Conservation (phyloP, 2,329 filamentous ascomycete genomes). For the Beauveria scarabaeidicola region DNA sequence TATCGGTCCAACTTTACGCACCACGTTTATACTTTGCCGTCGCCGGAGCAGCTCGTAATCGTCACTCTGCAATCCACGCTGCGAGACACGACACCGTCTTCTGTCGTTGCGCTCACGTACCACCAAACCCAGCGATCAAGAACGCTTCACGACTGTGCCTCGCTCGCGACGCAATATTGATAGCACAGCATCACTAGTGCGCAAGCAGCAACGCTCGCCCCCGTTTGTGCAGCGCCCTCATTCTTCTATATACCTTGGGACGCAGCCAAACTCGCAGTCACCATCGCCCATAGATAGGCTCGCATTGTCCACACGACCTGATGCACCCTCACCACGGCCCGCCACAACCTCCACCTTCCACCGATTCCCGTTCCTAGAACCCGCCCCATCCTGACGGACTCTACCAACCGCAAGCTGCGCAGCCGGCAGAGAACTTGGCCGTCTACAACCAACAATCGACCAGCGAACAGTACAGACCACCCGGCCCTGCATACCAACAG, state of each 20-base stretch:
- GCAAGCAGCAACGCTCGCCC: not conserved
- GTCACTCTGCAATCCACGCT: not conserved
- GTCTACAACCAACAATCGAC: not conserved
- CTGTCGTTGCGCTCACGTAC: not conserved
- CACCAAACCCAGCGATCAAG: not conserved
- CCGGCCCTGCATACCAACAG: not conserved
- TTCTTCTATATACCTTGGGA: not conserved
- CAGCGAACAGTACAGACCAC: not conserved
- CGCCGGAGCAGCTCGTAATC: not conserved
- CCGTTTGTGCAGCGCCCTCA: not conserved
- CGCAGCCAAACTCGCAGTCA: not conserved
- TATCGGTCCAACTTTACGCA: not conserved
- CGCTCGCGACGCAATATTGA: slow-evolving; percentile 1
- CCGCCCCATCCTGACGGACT: not conserved
- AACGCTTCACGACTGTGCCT: not conserved
- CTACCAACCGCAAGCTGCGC: not conserved
- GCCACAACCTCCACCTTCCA: not conserved
- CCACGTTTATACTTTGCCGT: not conserved
- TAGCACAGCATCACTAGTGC: slow-evolving; percentile 3
- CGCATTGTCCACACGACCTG: not conserved
- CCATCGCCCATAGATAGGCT: not conserved
- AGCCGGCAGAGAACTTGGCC: too few species aligned
- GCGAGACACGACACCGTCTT: not conserved
- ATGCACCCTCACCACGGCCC: slow-evolving; percentile 1
- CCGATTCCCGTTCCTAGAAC: not conserved